Base-by-base conservation (phyloP, 352 stramenopile genomes). In the Phytopythium oedochilum region DNA sequence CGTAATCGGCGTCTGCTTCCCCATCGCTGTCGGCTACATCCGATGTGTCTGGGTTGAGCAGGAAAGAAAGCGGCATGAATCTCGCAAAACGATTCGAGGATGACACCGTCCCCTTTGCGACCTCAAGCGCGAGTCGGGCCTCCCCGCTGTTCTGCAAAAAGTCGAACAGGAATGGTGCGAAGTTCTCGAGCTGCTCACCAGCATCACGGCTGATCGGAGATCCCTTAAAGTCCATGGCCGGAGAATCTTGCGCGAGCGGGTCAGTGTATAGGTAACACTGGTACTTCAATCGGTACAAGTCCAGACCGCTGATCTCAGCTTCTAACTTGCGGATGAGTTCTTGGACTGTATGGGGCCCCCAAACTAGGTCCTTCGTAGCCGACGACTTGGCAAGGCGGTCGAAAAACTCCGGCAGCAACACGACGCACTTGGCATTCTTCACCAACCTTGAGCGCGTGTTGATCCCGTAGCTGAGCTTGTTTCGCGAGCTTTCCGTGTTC, bases 381-480 rank as follows among this genome's bases (percentile, higher is more conserved):
- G 78, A 84, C 8, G 57, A 87, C 70, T 85, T 89, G 61, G 78
- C 75, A 29, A 95, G 39, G 15, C 83, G 80, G 23, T 95, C 86
- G 54, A 95, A 95, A 53, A 95, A 95, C 47, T 95, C 86, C 4
- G 86, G 86, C 53, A 94, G 66, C 3, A 95, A 57, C 15, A 95
- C 86, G 23, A 91, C 83, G 34, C 84, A 83, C 53, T 95, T 95
- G 0, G 78, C 69, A 25, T 83, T 81, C 44, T 70, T 68, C n/a
- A 88, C 83, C n/a, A 95, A 68, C 6, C 82, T 66, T 44, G 75
- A 70, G 6, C 83, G 78, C 12, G 85, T 91, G 47, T 86, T 92
- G 53, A 93, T 82, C 1, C 80, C 83, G 25, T 78, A 88, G 43
- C 60, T 85, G 40, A 91, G 60, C 50, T 86, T 90, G 65, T 65